These are phyloP conservation scores for Termitomyces sp. DNA, from an alignment of 768 basidiomycete genomes.

Conservation along the genomic window DNA sequence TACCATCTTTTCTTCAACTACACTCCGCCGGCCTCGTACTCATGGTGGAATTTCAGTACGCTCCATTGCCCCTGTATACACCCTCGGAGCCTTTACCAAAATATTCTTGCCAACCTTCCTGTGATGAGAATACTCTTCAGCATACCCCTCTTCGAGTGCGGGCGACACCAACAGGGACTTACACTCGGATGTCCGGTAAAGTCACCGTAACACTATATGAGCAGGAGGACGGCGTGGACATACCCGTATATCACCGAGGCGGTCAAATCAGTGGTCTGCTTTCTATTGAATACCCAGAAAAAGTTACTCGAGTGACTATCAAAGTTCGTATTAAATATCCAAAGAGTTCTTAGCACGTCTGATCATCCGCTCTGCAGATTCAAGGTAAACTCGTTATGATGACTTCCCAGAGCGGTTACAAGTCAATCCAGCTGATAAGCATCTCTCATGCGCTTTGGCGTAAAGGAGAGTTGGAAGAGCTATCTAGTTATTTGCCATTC, in stretches of 20 bases:
- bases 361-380: conserved; percentile 24
- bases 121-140: conserved; percentile 49
- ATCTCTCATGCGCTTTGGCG: conserved; percentile 31
- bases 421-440: conserved; percentile 26
- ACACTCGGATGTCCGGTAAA: conserved; percentile 31
- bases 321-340: conserved; percentile 32
- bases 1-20: not conserved
- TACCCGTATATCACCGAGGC: conserved; percentile 42
- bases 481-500: conserved; percentile 36
- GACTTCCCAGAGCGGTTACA: conserved; percentile 32
- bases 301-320: conserved; percentile 35
- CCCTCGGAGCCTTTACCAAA: conserved; percentile 47
- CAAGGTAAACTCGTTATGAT: conserved; percentile 36
- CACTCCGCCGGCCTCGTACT: not conserved
- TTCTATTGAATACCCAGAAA: conserved; percentile 31
- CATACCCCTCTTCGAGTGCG: conserved; percentile 31
- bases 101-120: conserved; percentile 51
- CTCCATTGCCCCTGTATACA: conserved; percentile 44
- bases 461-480: conserved; percentile 7
- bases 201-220: conserved; percentile 39
- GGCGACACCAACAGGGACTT: conserved; percentile 31
- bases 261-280: conserved; percentile 37
- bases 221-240: conserved; percentile 33
- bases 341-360: not conserved
- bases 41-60: conserved; percentile 2